Evolutionary conservation across 371 early-diverging fungal genomes (phyloP), one percentile per base, ranked within the genome.

Genomic region (Mucor plumbeus): DNA sequence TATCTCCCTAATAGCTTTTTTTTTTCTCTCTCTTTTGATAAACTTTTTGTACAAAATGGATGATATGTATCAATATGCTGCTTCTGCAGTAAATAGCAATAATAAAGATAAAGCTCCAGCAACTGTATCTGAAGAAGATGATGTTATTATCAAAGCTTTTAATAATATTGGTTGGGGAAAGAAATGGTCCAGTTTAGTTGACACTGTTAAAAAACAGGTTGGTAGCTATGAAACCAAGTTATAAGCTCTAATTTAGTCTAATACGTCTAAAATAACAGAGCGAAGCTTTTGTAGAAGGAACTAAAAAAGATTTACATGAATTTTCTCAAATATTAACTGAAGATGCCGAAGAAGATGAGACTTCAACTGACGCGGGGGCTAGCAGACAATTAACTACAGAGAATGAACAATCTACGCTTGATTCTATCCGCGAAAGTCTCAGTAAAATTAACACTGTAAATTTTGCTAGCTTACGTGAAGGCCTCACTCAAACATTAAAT

Each of bases 131-230:
- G 47, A 61, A 19, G 79, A 79, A 63, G 73, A 82, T 4, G 83
- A 83, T 67, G 77, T 74, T 14, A 67, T 83, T 50, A 47, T 79
- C n/a, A 73, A 77, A 56, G 77, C 83, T 19, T 83, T 83, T 57
- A 77, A 59, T 43, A 77, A 71, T 58, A 79, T 80, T 65, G 78
- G 79, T 9, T 83, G 79, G 69, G 68, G 79, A n/a, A 69, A 68
- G 55, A 74, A 77, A 56, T 83, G 73, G 71, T 61, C 57, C 11
- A 77, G 68, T 57, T 59, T 80, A 47, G 69, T 80, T 0, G 78
- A 81, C 40, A 76, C 83, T 33, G 83, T 83, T 6, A 79, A 76
- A 33, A 80, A 79, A 54, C 79, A 79, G 78, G 83, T 76, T 64
- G 71, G 50, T n/a, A 34, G 17, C 38, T 10, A 14, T 7, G 47